Evolutionary conservation across 163 green algal genomes (phyloP).

Genomic region (Chlorella variabilis): DNA sequence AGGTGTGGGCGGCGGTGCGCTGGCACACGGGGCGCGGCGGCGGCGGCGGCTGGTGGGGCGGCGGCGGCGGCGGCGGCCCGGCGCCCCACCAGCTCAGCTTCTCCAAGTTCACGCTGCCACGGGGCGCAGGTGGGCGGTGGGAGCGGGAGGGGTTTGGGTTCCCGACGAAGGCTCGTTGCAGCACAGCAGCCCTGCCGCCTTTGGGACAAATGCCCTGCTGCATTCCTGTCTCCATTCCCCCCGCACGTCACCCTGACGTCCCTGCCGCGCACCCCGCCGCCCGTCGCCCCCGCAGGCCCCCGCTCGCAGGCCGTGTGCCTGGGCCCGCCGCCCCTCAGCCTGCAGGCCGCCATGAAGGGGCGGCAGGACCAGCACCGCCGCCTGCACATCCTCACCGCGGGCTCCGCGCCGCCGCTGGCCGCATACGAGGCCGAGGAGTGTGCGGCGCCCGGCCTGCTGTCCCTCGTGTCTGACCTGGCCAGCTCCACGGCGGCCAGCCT

Average conservation of each 20-base stretch:
- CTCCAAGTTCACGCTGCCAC: conserved; percentile 45
- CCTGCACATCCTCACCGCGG: conserved; percentile 28
- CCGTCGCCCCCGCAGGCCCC: conserved; percentile 31
- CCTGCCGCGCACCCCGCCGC: no score
- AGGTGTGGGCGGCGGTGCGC: conserved; percentile 29
- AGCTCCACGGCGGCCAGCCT: conserved; percentile 33
- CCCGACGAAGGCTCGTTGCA: neutral
- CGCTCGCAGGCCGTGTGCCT: conserved; percentile 33
- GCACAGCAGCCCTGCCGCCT: no score
- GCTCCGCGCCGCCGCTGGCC: conserved; percentile 43
- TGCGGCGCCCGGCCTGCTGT: conserved; percentile 27
- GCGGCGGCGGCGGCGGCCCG: neutral
- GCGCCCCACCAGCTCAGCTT: conserved; percentile 23
- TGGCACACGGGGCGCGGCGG: conserved; percentile 13
- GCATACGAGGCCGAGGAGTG: conserved; percentile 42
- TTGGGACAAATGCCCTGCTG: no score
- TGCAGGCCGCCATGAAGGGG: conserved; percentile 28
- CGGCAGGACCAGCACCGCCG: neutral
- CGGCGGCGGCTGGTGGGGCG: neutral
- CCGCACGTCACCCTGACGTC: no score
- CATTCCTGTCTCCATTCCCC: no score
- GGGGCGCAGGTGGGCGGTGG: neutral
- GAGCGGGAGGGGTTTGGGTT: neutral
- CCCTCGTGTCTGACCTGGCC: conserved; percentile 49
- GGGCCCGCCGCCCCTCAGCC: conserved; percentile 27